Conservation (phyloP, 495 filamentous ascomycete genomes). For the Haplographium delicatum region DNA sequence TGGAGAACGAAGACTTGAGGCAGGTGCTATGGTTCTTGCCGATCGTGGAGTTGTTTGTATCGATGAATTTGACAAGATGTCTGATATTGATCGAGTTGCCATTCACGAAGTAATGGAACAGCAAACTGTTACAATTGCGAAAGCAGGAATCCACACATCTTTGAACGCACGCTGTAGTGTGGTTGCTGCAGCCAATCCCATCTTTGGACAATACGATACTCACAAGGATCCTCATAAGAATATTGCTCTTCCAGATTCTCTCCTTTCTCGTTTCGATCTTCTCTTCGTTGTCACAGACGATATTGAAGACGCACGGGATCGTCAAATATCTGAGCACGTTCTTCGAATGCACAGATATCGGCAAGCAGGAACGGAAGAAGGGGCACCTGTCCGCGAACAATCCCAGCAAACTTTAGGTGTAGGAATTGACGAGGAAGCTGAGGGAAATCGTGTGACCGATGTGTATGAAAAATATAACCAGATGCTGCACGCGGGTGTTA, state of each 20-base stretch:
- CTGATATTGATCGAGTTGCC: conserved; percentile 92
- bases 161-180: conserved; percentile 97
- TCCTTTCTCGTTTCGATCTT: conserved; percentile 98
- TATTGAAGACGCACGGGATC: conserved; percentile 86
- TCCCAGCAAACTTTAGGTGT: conserved; percentile 81
- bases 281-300: conserved; percentile 98
- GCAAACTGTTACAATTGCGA: conserved; percentile 98
- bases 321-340: conserved; percentile 93
- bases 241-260: conserved; percentile 94
- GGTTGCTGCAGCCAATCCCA: conserved; percentile 93
- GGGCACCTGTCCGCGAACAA: conserved; percentile 89
- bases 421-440: conserved; percentile 72
- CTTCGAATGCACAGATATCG: conserved; percentile 97
- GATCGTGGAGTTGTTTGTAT: conserved; percentile 98
- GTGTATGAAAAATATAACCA: conserved; percentile 96
- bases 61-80: conserved; percentile 99
- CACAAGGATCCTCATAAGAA: conserved; percentile 99
- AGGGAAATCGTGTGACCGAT: conserved; percentile 66
- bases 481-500: conserved; percentile 92
- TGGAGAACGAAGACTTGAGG: conserved; percentile 89
- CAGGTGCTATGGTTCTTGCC: conserved; percentile 97
- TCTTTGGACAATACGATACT: conserved; percentile 96
- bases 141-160: conserved; percentile 97
- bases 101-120: conserved; percentile 99
- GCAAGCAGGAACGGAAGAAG: conserved; percentile 90